Evolutionary conservation across 257 asterid genomes (phyloP).

Genomic region (Gynochthodes officinalis): DNA sequence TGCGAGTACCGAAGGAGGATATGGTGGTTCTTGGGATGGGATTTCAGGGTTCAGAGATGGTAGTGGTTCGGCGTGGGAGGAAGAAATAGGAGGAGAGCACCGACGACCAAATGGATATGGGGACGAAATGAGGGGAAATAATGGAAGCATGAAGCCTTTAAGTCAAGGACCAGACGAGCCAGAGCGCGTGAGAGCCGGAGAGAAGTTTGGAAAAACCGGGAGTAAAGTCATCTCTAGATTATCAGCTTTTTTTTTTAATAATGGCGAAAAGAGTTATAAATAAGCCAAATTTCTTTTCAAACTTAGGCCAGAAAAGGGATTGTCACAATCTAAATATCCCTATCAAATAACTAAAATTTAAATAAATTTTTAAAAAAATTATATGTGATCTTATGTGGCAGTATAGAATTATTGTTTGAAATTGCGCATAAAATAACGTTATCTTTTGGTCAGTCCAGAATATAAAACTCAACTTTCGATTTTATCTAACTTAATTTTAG

Average conservation of each 20-base stretch:
- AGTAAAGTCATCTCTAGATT: not conserved
- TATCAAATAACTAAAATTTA: not conserved
- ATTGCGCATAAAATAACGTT: too few species aligned
- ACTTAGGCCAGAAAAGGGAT: too few species aligned
- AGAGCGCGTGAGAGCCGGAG: not conserved
- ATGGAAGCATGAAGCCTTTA: not conserved
- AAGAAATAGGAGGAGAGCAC: not conserved
- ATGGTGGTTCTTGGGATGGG: not conserved
- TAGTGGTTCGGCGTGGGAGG: too few species aligned
- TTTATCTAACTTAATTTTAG: too few species aligned
- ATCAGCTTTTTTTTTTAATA: too few species aligned
- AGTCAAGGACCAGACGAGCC: not conserved
- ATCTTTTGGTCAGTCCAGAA: too few species aligned
- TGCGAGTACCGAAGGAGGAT: not conserved
- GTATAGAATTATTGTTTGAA: too few species aligned
- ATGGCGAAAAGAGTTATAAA: not conserved
- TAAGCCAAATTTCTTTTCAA: too few species aligned
- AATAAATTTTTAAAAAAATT: too few species aligned
- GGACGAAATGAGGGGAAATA: not conserved
- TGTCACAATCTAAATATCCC: not conserved
- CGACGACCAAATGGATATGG: not conserved
- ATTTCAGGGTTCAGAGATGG: not conserved
- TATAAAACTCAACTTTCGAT: too few species aligned
- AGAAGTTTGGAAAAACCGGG: not conserved
- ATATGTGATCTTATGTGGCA: not conserved